Conservation (phyloP, 2,329 filamentous ascomycete genomes). For the Pestalotiopsis sp. region DNA sequence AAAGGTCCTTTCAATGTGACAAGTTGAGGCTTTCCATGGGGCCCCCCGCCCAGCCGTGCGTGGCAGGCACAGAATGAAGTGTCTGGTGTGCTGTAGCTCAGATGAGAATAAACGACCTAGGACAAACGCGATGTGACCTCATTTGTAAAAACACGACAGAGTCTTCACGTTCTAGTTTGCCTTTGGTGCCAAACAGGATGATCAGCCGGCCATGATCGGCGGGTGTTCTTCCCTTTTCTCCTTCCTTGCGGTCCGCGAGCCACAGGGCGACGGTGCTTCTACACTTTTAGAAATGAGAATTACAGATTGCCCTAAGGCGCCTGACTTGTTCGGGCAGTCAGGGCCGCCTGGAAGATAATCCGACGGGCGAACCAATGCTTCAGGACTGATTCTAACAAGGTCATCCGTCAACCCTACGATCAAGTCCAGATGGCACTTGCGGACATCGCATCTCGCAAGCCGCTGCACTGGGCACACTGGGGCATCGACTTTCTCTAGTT, state of each 20-base stretch:
- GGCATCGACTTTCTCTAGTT: not conserved
- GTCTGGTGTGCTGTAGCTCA: too few relatives aligned
- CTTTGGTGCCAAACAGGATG: not conserved
- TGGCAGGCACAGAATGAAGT: not conserved
- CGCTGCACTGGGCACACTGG: not conserved
- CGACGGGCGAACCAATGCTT: not conserved
- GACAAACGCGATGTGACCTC: not conserved
- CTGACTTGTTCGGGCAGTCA: not conserved
- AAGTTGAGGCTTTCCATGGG: not conserved
- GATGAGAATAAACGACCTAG: not conserved
- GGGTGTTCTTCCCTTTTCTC: not conserved
- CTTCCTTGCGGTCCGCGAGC: not conserved
- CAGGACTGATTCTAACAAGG: not conserved
- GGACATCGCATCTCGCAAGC: not conserved
- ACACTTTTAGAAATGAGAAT: not conserved
- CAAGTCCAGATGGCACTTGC: not conserved
- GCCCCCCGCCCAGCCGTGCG: not conserved
- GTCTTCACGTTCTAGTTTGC: not conserved
- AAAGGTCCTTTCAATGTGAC: not conserved
- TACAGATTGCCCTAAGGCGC: not conserved
- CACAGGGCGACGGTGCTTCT: not conserved
- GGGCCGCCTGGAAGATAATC: not conserved
- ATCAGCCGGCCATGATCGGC: not conserved
- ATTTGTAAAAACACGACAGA: not conserved
- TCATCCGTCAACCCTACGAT: not conserved